A percentile compares a stretch with the other conserved stretches of the same genome.
Conservation (phyloP, 1,284 basidiomycete genomes). For the Puccinia sorghi region DNA sequence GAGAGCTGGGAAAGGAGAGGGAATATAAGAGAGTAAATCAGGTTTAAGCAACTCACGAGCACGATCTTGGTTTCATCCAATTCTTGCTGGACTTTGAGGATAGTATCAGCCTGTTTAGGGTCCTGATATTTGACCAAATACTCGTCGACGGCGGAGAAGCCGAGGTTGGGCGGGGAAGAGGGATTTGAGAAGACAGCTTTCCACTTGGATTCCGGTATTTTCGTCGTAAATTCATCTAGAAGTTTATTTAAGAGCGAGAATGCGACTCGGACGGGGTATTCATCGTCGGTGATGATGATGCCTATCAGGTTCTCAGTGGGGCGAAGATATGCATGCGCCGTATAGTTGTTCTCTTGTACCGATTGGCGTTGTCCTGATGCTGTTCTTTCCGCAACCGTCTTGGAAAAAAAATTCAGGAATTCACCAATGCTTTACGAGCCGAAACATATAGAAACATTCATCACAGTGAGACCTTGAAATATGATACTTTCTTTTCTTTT, state of each 20-base stretch:
- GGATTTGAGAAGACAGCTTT: conserved; percentile 63
- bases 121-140: conserved; percentile 96
- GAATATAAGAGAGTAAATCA: not conserved
- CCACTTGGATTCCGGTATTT: conserved; percentile 69
- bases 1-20: not conserved
- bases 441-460: not conserved
- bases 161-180: not conserved
- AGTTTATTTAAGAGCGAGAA: conserved; percentile 93
- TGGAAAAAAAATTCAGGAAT: conserved; percentile 86
- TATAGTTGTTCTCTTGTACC: conserved; percentile 91
- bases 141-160: conserved; percentile 66
- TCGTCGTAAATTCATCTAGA: conserved; percentile 85
- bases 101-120: conserved; percentile 94
- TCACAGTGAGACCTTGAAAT: not conserved
- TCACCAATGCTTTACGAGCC: conserved; percentile 66
- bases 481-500: not conserved
- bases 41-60: conserved; percentile 64
- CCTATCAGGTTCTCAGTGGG: conserved; percentile 68
- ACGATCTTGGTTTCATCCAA: conserved; percentile 99
- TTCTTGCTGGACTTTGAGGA: conserved; percentile 98
- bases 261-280: conserved; percentile 94
- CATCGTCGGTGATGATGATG: conserved; percentile 89
- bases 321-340: conserved; percentile 80
- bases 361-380: conserved; percentile 77
- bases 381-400: conserved; percentile 90